These are phyloP conservation scores for Ganoderma meredithae DNA, from an alignment of 1,284 basidiomycete species.

Conservation along the genomic window DNA sequence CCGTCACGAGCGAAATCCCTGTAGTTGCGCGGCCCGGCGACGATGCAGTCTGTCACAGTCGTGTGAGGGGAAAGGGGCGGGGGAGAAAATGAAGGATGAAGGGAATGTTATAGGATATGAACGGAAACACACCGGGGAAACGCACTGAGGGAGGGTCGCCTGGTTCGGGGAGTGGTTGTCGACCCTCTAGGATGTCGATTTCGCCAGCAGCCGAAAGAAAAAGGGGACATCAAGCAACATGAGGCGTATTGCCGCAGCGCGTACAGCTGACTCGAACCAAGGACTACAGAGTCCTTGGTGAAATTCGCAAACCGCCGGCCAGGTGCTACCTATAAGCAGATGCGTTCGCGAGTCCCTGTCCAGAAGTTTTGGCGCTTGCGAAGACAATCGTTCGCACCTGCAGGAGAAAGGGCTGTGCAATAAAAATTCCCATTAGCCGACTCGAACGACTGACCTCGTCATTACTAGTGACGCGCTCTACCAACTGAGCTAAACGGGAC, in stretches of 20 bases:
- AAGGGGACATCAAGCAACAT: no score
- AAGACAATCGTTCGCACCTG: no score
- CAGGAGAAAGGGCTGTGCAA: no score
- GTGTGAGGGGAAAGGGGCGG: no score
- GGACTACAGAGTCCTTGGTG: conserved; percentile 32
- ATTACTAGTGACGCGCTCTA: conserved; percentile 65
- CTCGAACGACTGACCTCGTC: conserved; percentile 22
- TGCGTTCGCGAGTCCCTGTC: not conserved
- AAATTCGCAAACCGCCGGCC: conserved; percentile 50
- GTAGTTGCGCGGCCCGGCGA: conserved; percentile 27
- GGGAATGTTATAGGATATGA: not conserved
- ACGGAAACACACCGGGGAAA: conserved; percentile 44
- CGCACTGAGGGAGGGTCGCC: no score
- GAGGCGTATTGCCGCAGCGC: no score
- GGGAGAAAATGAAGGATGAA: not conserved
- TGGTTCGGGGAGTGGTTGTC: conserved; percentile 63
- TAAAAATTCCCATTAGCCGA: conserved; percentile 17
- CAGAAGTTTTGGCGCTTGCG: no score
- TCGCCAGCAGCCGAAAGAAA: conserved; percentile 51
- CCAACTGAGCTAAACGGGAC: conserved; percentile 59
- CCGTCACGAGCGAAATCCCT: conserved; percentile 31
- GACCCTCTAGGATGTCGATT: conserved; percentile 75
- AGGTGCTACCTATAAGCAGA: conserved; percentile 40
- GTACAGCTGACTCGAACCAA: not conserved
- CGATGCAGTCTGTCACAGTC: not conserved